Percentiles rank a stretch among this genome's conserved stretches.
phyloP scores from a whole-genome alignment of 306 rosid genomes.

The Quercus agrifolia region DNA sequence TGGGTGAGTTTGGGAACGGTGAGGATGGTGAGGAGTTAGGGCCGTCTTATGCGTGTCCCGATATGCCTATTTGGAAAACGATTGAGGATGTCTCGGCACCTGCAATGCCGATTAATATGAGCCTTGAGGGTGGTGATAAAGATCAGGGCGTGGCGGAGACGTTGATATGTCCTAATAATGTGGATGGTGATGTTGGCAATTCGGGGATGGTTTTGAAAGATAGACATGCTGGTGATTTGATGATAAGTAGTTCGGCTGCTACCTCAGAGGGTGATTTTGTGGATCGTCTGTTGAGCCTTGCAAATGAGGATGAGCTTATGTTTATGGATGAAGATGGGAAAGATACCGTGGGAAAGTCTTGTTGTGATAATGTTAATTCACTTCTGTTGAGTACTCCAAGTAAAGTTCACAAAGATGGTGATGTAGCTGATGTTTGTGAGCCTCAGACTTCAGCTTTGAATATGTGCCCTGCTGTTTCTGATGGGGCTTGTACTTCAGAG shows the following conservation, averaged over 20 bases:
- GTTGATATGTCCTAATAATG: conserved; percentile 9
- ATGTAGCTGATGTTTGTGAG: conserved; percentile 22
- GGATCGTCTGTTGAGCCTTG: conserved; percentile 32
- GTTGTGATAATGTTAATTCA: conserved; percentile 29
- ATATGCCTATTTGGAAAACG: conserved; percentile 51
- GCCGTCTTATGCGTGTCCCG: conserved; percentile 34
- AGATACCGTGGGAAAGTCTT: conserved; percentile 29
- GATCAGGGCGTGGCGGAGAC: conserved; percentile 6
- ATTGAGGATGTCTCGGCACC: conserved; percentile 57
- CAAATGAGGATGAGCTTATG: conserved; percentile 31
- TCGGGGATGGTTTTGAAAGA: conserved; percentile 1
- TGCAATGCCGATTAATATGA: conserved; percentile 39
- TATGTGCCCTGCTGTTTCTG: conserved; percentile 17
- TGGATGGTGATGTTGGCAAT: conserved; percentile 22
- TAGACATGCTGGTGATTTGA: conserved; percentile 11
- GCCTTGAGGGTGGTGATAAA: conserved; percentile 17
- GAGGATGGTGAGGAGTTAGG: conserved; percentile 47
- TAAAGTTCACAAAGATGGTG: conserved; percentile 35
- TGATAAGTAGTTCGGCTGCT: conserved; percentile 22
- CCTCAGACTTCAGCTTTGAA: conserved; percentile 25
- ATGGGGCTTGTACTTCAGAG: conserved; percentile 18
- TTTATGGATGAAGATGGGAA: conserved; percentile 42
- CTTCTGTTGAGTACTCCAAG: conserved; percentile 42
- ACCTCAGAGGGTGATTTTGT: conserved; percentile 24
- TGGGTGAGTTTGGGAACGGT: conserved; percentile 34